A percentile compares a stretch with the other conserved stretches of the same genome.
Evolutionary conservation across 2,329 filamentous ascomycete species (phyloP).

Genomic region (Aspergillus transmontanensis): DNA sequence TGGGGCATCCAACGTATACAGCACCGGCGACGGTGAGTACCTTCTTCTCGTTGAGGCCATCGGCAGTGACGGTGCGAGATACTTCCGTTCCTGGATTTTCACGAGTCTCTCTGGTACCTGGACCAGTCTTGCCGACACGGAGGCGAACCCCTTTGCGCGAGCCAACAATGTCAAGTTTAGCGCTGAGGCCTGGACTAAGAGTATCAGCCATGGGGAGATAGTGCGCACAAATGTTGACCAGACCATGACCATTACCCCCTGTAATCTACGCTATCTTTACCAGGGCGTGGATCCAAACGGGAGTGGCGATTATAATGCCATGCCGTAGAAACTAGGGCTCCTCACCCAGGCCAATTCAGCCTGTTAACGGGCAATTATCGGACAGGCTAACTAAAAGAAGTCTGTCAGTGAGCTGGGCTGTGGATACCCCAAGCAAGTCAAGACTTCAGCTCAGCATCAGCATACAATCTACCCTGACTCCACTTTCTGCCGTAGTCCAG

Average conservation of each 20-base stretch:
- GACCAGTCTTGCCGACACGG: not conserved
- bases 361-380: no score
- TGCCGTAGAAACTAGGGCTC: slow-evolving; percentile 7
- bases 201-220: slow-evolving; percentile 11
- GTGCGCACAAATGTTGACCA: slow-evolving; percentile 6
- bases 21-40: not conserved
- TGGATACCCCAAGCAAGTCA: no score
- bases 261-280: slow-evolving; percentile 8
- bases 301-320: not conserved
- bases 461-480: no score
- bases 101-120: slow-evolving; percentile 2
- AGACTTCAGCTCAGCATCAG: no score
- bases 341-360: not conserved
- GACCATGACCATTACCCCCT: slow-evolving; percentile 7
- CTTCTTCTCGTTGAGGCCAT: slow-evolving; percentile 8
- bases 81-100: slow-evolving; percentile 8
- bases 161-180: not conserved
- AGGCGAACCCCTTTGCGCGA: slow-evolving; percentile 2
- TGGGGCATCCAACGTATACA: slow-evolving; percentile 7
- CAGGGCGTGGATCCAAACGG: slow-evolving; percentile 3
- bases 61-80: slow-evolving; percentile 1
- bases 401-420: no score
- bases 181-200: not conserved
- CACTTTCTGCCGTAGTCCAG: no score
- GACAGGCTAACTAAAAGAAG: no score